Evolutionary conservation across 148 eudicot genomes (phyloP).

Genomic region (Cornus controversa): DNA sequence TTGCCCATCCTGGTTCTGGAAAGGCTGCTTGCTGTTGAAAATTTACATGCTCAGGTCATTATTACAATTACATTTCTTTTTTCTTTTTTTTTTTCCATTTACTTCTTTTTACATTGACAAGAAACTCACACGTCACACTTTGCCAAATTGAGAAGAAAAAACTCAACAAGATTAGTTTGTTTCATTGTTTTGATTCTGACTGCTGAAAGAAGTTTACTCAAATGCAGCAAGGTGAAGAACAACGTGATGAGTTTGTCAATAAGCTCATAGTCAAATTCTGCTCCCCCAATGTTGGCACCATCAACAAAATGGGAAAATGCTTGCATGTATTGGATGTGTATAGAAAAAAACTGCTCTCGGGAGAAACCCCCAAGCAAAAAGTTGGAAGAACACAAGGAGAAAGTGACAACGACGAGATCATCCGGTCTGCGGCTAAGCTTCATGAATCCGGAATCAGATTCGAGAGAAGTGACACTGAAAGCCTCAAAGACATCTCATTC

Average conservation of each 20-base stretch:
- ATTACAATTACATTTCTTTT: not conserved
- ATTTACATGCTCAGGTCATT: no score
- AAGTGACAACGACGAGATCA: constrained; percentile 30
- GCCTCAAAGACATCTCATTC: constrained; percentile 41
- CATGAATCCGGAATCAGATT: constrained; percentile 43
- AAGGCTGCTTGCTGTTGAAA: constrained; percentile 23
- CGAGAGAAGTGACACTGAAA: constrained; percentile 18
- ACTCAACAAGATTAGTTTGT: no score
- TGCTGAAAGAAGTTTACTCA: no score
- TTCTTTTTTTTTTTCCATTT: not conserved
- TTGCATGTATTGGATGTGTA: constrained; percentile 35
- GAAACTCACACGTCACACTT: no score
- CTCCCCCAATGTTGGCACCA: not conserved
- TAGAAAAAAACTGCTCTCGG: constrained; percentile 29
- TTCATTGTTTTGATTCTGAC: no score
- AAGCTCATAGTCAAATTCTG: constrained; percentile 29
- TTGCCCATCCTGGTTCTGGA: constrained; percentile 36
- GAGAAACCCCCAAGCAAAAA: constrained; percentile 3
- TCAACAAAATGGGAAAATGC: constrained; percentile 20
- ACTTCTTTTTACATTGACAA: no score
- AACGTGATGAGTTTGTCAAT: constrained; percentile 21
- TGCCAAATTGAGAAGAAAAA: no score
- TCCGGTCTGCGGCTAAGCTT: constrained; percentile 40
- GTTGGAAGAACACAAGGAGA: no score
- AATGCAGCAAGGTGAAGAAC: constrained; percentile 29